Percentiles rank a stretch among this genome's conserved stretches.
Evolutionary conservation across 257 asterid genomes (phyloP).

Genomic region (Nicotiana attenuata): DNA sequence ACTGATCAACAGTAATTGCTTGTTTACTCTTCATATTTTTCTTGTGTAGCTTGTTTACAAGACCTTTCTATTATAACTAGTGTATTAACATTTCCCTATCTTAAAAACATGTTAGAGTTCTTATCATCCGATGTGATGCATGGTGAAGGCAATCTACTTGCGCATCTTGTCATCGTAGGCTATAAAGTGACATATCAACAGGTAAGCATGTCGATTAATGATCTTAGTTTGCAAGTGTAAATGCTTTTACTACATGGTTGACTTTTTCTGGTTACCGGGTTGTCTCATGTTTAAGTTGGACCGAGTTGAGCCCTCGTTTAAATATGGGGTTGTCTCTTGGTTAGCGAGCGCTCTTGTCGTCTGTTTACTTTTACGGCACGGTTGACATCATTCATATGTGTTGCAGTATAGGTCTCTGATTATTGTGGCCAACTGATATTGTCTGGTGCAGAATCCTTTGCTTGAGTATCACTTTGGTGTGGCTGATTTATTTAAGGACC

Average conservation of each 20-base stretch:
- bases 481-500: slow-evolving; percentile 68
- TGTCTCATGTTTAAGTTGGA: background rate
- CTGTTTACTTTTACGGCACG: background rate
- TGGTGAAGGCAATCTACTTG: slow-evolving; percentile 89
- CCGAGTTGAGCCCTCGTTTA: background rate
- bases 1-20: slow-evolving; percentile 55
- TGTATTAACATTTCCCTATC: slow-evolving; percentile 11
- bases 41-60: slow-evolving; percentile 18
- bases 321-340: background rate
- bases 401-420: background rate
- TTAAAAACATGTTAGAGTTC: slow-evolving; percentile 44
- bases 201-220: slow-evolving; percentile 42
- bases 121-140: slow-evolving; percentile 92
- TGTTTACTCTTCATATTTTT: slow-evolving; percentile 9
- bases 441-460: slow-evolving; percentile 60
- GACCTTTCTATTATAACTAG: slow-evolving; percentile 11
- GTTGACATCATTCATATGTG: background rate
- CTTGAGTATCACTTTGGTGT: slow-evolving; percentile 65
- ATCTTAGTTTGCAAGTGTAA: background rate
- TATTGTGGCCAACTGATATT: background rate
- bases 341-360: background rate
- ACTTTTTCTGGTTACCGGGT: background rate
- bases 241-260: background rate
- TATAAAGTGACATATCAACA: slow-evolving; percentile 76
- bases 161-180: slow-evolving; percentile 85